Conservation (phyloP, 345 rosid genomes). For the Eucalyptus virginea region DNA sequence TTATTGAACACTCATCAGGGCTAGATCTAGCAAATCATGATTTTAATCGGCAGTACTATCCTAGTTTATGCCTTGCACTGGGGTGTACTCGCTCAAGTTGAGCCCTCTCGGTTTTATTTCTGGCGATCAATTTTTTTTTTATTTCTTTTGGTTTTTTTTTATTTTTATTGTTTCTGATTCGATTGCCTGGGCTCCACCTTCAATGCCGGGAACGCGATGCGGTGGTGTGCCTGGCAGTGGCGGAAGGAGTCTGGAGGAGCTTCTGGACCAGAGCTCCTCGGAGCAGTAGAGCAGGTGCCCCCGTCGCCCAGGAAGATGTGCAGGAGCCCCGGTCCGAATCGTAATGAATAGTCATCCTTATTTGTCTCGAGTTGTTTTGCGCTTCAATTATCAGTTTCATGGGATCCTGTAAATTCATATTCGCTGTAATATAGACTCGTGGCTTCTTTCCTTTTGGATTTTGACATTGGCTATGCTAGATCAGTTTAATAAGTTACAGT, state of each 20-base stretch:
- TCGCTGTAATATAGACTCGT: neutral
- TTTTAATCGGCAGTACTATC: neutral
- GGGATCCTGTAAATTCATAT: neutral
- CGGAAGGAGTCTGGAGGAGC: conserved; percentile 2
- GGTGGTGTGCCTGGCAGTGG: conserved; percentile 7
- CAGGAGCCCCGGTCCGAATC: neutral
- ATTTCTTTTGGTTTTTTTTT: too few species aligned
- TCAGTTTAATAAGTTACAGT: neutral
- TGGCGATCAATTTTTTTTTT: neutral
- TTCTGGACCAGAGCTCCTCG: neutral
- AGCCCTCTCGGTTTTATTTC: neutral
- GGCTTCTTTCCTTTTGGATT: neutral
- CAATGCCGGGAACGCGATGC: neutral
- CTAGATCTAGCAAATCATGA: neutral
- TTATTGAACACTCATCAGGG: neutral
- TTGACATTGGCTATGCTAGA: neutral
- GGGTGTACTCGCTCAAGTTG: neutral
- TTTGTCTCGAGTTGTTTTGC: neutral
- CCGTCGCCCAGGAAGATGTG: neutral
- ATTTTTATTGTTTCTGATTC: neutral
- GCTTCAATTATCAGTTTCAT: neutral
- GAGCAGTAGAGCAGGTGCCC: neutral
- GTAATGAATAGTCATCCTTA: neutral
- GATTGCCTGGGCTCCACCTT: conserved; percentile 15
- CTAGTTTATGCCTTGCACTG: neutral